Base-by-base conservation (phyloP, 768 basidiomycete species). In the Podaxis mareebaensis region DNA sequence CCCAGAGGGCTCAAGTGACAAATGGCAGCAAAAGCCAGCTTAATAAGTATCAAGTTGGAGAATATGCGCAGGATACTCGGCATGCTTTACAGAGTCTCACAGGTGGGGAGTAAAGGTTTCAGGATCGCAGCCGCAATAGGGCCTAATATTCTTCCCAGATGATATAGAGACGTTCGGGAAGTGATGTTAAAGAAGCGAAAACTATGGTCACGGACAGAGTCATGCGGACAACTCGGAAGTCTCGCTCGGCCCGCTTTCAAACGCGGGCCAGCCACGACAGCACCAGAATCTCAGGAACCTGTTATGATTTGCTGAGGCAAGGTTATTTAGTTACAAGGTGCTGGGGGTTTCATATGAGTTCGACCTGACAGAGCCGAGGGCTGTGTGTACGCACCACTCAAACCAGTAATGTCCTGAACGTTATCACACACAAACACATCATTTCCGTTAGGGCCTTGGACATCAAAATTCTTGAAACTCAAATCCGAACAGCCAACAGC, bases 351-450 rank as follows among this genome's bases (percentile, higher is more conserved):
- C 15, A 13, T 1, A 24, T 10, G 10, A 2, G 38, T 53, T 53
- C 46, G 58, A 13, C 22, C 10, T n/a, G 26, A 26, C 30, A 28
- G n/a, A 22, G 2, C 26, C 17, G 4, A 17, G 48, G 12, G n/a
- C 11, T 10, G 22, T 1, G 17, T 17, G 52, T 24, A 71, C 75
- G 33, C 33, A 77, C 78, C 75, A 55, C 69, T 56, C 40, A 78
- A 63, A 1, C 81, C 80, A 12, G 70, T 65, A 36, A 80, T 65
- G 46, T 71, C 74, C 20, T 78, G 68, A 4, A 81, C 78, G 67
- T 86, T 85, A 52, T 78, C 72, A 67, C 84, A 87, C 46, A 83
- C 77, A 61, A 76, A 78, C 51, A 70, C 69, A 4, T 77, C 72
- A 3, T 74, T 68, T 4, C 78, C 78, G 7, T 59, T 65, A 0